These are phyloP conservation scores for Sugiyamaella qingdaonensis DNA, from an alignment of 805 yeast genomes.

Conservation along the genomic window DNA sequence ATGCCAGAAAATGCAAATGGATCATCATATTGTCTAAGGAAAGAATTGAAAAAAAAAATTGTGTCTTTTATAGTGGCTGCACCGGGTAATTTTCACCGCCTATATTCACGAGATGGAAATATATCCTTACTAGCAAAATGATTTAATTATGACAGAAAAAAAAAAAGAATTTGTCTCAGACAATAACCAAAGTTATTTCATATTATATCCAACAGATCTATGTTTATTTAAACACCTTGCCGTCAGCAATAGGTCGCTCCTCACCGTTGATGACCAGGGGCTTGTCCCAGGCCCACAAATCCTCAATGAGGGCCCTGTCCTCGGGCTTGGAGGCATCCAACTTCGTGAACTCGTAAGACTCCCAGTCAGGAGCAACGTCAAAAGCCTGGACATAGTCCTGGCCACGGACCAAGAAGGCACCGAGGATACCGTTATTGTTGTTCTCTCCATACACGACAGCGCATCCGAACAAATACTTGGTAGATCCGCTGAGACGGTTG, in stretches of 20 bases:
- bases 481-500: slow-evolving; percentile 87
- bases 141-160: too few species aligned
- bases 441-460: slow-evolving; percentile 96
- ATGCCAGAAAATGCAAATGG: slow-evolving; percentile 28
- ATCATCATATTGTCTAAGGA: slow-evolving; percentile 19
- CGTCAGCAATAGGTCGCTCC: slow-evolving; percentile 86
- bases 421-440: slow-evolving; percentile 96
- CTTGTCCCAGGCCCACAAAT: slow-evolving; percentile 98
- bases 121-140: neutral
- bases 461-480: slow-evolving; percentile 91
- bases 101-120: too few species aligned
- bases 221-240: slow-evolving; percentile 89
- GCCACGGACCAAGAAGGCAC: slow-evolving; percentile 94
- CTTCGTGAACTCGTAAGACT: slow-evolving; percentile 79
- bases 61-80: neutral
- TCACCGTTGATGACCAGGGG: slow-evolving; percentile 80
- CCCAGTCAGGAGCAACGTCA: slow-evolving; percentile 99
- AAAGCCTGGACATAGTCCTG: slow-evolving; percentile 88
- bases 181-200: neutral
- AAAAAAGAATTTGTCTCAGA: too few species aligned
- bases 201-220: neutral
- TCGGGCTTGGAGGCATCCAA: slow-evolving; percentile 75
- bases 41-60: neutral
- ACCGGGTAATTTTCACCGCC: neutral
- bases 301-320: slow-evolving; percentile 74